These are phyloP conservation scores for Scytalidium lignicola DNA, from an alignment of 2,329 filamentous ascomycete species.

Conservation along the genomic window DNA sequence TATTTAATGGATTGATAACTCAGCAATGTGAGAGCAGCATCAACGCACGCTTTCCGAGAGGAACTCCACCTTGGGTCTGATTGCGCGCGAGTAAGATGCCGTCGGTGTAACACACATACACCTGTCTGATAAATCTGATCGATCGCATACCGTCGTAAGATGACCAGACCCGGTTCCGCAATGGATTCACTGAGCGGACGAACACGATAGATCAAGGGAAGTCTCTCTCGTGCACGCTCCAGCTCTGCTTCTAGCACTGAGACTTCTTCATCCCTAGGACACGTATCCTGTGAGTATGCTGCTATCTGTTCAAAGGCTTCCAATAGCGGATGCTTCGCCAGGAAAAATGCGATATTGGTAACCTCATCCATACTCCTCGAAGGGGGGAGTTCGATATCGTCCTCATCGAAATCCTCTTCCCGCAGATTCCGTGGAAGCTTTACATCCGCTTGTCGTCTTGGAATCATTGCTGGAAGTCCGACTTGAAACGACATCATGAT, in stretches of 20 bases:
- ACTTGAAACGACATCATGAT: slow-evolving; percentile 60
- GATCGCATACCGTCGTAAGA: slow-evolving; percentile 51
- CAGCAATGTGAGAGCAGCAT: slow-evolving; percentile 44
- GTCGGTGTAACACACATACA: slow-evolving; percentile 50
- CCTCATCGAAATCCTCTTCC: slow-evolving; percentile 60
- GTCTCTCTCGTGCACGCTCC: slow-evolving; percentile 36
- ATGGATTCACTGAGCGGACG: slow-evolving; percentile 43
- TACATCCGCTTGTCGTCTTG: slow-evolving; percentile 58
- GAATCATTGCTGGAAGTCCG: slow-evolving; percentile 61
- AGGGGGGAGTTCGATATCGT: slow-evolving; percentile 48
- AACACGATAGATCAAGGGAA: slow-evolving; percentile 45
- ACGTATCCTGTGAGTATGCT: slow-evolving; percentile 43
- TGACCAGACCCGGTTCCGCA: slow-evolving; percentile 41
- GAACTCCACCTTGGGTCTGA: slow-evolving; percentile 43
- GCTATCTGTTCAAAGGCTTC: slow-evolving; percentile 46
- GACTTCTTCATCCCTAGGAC: slow-evolving; percentile 45
- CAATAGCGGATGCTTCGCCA: slow-evolving; percentile 44
- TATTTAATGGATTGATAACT: slow-evolving; percentile 42
- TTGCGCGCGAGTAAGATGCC: slow-evolving; percentile 41
- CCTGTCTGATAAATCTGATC: slow-evolving; percentile 49
- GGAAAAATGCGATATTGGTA: slow-evolving; percentile 53
- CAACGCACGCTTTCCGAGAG: slow-evolving; percentile 46
- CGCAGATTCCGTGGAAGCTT: slow-evolving; percentile 56
- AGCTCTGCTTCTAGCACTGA: slow-evolving; percentile 42
- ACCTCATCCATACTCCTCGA: slow-evolving; percentile 51